Base-by-base conservation (phyloP, 192 early-diverging fungal genomes). In the Neocallimastix lanati region DNA sequence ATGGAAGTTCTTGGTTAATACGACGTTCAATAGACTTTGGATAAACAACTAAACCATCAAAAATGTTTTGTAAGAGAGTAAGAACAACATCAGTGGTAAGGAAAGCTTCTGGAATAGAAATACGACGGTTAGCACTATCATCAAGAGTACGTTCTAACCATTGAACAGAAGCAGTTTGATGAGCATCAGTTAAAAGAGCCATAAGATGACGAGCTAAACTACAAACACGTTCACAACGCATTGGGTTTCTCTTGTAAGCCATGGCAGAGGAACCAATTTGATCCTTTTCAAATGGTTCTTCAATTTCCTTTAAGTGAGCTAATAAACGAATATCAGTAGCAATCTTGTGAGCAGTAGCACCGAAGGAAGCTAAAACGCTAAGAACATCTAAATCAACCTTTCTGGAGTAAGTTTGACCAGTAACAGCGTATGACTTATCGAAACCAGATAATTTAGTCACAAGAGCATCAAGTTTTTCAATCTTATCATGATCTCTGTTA, bases 191-290 rank as follows among this genome's bases (percentile, higher is more conserved):
- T 50, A 93, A 88, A 13, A 99, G 89, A 15, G 93, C 88, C 92
- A 96, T 96, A 81, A 99, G 89, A 84, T 99, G 97, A 79, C 97
- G 95, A 9, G 95, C 86, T 78, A 99, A 88, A 78, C 94, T 93
- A 88, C 97, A 99, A 25, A 97, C 94, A 82, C 97, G 93, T 84
- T 99, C 97, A 82, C 92, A 96, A 38, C 96, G 92, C 97, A 99
- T 99, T 29, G 97, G 97, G 90, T 99, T 99, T 81, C 97, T 93
- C 93, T 99, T 99, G 88, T 99, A 99, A 80, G 97, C 97, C 97
- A 99, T 99, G 79, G 97, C 97, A 29, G 94, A 96, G 33, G 93
- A 94, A 12, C 97, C 81, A 80, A 99, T 99, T 87, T 99, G 97
- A 86, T 99, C 95, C 88, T 96, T 96, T 86, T 99, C 97, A 79